These are phyloP conservation scores for Sonneratia alba DNA, from an alignment of 345 rosid species.

Conservation along the genomic window DNA sequence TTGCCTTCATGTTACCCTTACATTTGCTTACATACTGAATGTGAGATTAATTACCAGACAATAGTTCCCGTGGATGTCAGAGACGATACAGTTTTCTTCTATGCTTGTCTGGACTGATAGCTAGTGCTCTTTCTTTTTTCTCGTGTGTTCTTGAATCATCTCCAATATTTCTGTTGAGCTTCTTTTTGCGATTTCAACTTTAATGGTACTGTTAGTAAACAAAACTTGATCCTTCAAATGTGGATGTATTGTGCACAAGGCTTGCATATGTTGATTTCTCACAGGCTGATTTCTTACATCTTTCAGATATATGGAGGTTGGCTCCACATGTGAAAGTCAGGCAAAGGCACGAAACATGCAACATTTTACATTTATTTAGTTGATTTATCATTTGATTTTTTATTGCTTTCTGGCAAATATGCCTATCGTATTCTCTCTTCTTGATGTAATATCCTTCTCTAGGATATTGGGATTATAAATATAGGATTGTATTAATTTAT, in stretches of 20 bases:
- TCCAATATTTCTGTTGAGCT: not conserved
- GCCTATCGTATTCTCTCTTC: not conserved
- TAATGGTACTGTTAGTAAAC: not conserved
- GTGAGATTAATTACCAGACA: not conserved
- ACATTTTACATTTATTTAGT: not conserved
- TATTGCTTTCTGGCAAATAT: not conserved
- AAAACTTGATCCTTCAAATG: not conserved
- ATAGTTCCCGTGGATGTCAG: not conserved
- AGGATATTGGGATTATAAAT: not conserved
- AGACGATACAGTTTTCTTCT: not conserved
- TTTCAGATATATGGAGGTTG: constrained; percentile 65
- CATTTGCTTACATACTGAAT: not conserved
- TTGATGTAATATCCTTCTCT: not conserved
- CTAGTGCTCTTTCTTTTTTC: not conserved
- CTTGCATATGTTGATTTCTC: constrained; percentile 1
- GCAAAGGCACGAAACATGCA: constrained; percentile 62
- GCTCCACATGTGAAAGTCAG: constrained; percentile 81
- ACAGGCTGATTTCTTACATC: constrained; percentile 4
- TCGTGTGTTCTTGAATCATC: not conserved
- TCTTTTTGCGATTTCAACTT: not conserved
- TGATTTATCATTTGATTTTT: not conserved
- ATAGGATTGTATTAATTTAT: not conserved
- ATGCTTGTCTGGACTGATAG: not conserved
- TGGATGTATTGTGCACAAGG: not conserved
- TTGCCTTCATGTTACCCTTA: not conserved